Conservation (phyloP, 805 yeast species). For the Jamesozyma piceae region DNA sequence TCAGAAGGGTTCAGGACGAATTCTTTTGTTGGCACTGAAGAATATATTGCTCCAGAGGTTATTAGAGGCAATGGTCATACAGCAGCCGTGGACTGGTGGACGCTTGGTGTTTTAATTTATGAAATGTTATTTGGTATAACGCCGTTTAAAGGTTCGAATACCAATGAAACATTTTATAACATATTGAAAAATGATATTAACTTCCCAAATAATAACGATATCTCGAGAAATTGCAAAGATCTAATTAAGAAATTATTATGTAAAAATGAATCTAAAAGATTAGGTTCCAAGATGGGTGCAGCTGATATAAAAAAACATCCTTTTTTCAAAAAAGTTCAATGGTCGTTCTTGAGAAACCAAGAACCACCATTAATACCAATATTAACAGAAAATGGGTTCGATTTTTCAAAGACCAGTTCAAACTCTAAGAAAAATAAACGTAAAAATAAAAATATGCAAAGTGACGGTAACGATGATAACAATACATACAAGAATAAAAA, state of each 20-base stretch:
- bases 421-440: conserved; percentile 14
- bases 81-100: conserved; percentile 99
- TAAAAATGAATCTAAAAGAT: conserved; percentile 79
- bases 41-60: conserved; percentile 97
- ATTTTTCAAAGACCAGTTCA: conserved; percentile 33
- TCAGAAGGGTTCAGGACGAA: conserved; percentile 95
- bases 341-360: conserved; percentile 90
- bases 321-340: conserved; percentile 82
- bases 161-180: conserved; percentile 84
- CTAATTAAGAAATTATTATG: conserved; percentile 71
- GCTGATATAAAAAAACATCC: conserved; percentile 87
- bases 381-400: conserved; percentile 43
- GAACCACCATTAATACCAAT: conserved; percentile 95
- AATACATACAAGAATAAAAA: background rate
- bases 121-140: conserved; percentile 95
- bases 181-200: conserved; percentile 75
- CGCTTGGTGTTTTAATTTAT: conserved; percentile 84
- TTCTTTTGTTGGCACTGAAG: conserved; percentile 98
- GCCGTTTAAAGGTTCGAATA: conserved; percentile 86
- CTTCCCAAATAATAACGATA: conserved; percentile 58
- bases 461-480: too few species aligned
- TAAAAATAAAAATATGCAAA: background rate
- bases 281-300: conserved; percentile 92
- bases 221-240: conserved; percentile 68
- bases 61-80: conserved; percentile 96